Percentiles rank a stretch among this genome's conserved stretches.
phyloP scores from a whole-genome alignment of 352 stramenopile species.

The Globisporangium uncinulatum region DNA sequence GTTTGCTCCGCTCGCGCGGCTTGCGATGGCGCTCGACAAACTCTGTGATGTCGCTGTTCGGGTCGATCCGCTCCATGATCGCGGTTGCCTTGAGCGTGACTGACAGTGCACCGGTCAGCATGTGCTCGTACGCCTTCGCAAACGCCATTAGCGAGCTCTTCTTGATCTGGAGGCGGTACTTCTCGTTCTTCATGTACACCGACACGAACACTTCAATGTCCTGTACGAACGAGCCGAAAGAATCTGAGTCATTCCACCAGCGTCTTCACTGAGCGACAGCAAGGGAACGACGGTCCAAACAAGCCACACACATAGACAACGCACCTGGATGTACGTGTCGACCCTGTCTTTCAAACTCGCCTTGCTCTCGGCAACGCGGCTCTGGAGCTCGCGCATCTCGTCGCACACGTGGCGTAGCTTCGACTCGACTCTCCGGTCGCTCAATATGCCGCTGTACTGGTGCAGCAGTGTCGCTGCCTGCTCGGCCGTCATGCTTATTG shows the following conservation, averaged over 20 bases:
- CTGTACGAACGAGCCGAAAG: conserved; percentile 20
- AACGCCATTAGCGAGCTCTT: conserved; percentile 75
- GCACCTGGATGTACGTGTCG: conserved; percentile 56
- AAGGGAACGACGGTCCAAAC: background rate
- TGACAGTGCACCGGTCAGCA: conserved; percentile 29
- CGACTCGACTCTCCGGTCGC: conserved; percentile 28
- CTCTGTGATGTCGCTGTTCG: conserved; percentile 48
- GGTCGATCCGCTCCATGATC: conserved; percentile 48
- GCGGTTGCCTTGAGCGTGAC: conserved; percentile 31
- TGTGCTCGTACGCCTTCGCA: conserved; percentile 62
- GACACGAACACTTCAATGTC: conserved; percentile 74
- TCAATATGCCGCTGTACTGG: conserved; percentile 15
- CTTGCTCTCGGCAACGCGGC: conserved; percentile 26
- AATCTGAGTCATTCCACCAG: conserved; percentile 2
- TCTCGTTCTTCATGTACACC: conserved; percentile 83
- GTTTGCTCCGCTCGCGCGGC: conserved; percentile 38
- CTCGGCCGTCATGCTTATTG: conserved; percentile 23
- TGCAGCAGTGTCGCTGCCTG: conserved; percentile 23
- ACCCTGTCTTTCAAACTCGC: conserved; percentile 35
- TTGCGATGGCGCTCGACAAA: conserved; percentile 55
- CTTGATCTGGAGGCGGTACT: conserved; percentile 73
- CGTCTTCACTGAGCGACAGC: background rate
- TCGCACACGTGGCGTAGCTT: conserved; percentile 44
- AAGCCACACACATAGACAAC: background rate
- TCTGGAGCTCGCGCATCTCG: conserved; percentile 36